These are phyloP conservation scores for Cenchrus purpureus DNA, from an alignment of 176 grass and related monocot species.

Conservation along the genomic window DNA sequence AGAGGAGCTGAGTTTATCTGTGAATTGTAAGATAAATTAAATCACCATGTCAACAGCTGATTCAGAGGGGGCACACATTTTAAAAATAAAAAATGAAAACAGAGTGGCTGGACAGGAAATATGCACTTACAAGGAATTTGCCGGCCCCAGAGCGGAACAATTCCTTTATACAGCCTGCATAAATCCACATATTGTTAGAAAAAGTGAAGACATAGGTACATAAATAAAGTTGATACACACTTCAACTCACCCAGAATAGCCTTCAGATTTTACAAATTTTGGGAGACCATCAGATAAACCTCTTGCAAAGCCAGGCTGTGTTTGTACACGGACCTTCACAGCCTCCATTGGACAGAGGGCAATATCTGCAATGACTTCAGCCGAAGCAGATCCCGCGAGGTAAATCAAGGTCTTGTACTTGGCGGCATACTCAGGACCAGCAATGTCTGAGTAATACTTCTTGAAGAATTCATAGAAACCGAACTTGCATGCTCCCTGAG, in stretches of 20 bases:
- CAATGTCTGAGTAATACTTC: constrained; percentile 74
- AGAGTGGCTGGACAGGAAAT: neutral
- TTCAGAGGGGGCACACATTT: neutral
- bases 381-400: constrained; percentile 71
- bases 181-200: constrained; percentile 8
- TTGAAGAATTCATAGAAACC: constrained; percentile 88
- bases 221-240: neutral
- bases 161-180: constrained; percentile 85
- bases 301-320: constrained; percentile 71
- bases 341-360: constrained; percentile 90
- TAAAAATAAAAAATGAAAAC: neutral
- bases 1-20: neutral
- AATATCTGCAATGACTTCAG: constrained; percentile 75
- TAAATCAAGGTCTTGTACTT: constrained; percentile 90
- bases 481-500: constrained; percentile 73
- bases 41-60: neutral
- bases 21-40: neutral
- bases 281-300: constrained; percentile 79
- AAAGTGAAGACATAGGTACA: neutral
- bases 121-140: constrained; percentile 78
- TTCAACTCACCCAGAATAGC: constrained; percentile 64
- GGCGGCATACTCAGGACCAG: constrained; percentile 63
- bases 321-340: constrained; percentile 79
- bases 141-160: constrained; percentile 79
- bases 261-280: constrained; percentile 76